These are phyloP conservation scores for Penicillium sp. DNA, from an alignment of 2,329 filamentous ascomycete genomes.

Conservation along the genomic window DNA sequence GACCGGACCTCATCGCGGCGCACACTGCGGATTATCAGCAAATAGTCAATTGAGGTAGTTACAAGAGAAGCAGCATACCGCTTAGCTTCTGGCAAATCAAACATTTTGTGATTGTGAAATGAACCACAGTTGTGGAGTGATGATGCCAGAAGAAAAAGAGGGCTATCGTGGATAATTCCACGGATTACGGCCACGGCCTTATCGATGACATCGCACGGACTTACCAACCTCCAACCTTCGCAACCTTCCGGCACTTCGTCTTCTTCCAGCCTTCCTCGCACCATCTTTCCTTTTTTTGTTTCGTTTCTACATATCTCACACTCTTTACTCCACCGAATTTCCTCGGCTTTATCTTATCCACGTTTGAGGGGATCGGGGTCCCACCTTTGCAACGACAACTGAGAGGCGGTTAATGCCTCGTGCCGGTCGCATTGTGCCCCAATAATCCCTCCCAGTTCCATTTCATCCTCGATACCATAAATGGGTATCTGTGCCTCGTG, in stretches of 20 bases:
- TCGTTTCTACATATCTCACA: constrained; percentile 11
- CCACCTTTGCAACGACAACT: constrained; percentile 14
- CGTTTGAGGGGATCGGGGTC: constrained; percentile 4
- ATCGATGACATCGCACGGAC: constrained; percentile 27
- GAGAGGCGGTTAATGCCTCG: constrained; percentile 21
- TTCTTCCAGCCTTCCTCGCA: background rate
- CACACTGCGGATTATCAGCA: constrained; percentile 25
- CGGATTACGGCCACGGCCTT: constrained; percentile 23
- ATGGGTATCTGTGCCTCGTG: constrained; percentile 50
- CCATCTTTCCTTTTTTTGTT: constrained; percentile 6
- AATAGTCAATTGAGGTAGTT: background rate
- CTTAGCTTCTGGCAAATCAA: constrained; percentile 39
- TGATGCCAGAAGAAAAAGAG: background rate
- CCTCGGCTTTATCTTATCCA: background rate
- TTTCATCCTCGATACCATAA: constrained; percentile 18
- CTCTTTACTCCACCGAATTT: constrained; percentile 13
- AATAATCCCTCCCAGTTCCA: background rate
- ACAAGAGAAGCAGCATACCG: constrained; percentile 25
- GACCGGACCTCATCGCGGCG: constrained; percentile 39
- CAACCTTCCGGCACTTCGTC: constrained; percentile 2
- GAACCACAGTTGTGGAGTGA: background rate
- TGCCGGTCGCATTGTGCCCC: constrained; percentile 16
- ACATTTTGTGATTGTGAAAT: constrained; percentile 26
- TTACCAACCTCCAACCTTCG: constrained; percentile 12
- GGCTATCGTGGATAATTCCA: background rate